Conservation (phyloP, 257 asterid genomes). For the Nicotiana tabacum region DNA sequence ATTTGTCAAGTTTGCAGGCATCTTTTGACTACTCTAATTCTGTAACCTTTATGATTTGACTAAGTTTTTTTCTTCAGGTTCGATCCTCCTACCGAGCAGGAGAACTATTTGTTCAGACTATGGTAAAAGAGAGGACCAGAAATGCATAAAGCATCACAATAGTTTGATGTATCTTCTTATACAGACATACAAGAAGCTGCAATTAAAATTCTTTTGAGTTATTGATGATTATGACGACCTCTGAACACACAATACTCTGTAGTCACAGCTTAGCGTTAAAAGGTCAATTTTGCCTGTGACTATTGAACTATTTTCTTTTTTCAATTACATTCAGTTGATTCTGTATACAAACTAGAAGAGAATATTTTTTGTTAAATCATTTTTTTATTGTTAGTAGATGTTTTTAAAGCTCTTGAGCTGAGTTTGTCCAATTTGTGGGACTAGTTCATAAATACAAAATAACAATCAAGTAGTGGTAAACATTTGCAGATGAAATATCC, state of each 20-base stretch:
- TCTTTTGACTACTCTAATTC: not conserved
- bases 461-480: not conserved
- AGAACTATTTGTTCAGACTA: slow-evolving; percentile 85
- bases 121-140: slow-evolving; percentile 65
- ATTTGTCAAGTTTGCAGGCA: not conserved
- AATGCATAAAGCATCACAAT: slow-evolving; percentile 13
- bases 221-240: not conserved
- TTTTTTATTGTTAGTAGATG: not conserved
- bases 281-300: not conserved
- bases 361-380: not conserved
- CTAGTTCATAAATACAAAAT: not conserved
- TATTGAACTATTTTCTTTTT: not conserved
- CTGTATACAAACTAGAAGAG: not conserved
- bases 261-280: not conserved
- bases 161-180: not conserved
- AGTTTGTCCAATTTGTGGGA: not conserved
- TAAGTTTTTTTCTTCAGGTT: slow-evolving; percentile 44
- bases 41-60: not conserved
- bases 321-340: not conserved
- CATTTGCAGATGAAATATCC: not conserved
- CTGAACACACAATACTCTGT: not conserved
- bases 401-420: not conserved
- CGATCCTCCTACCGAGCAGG: slow-evolving; percentile 98
- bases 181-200: not conserved
- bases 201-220: not conserved